Conservation (phyloP, 2,329 filamentous ascomycete genomes). For the Epichloe festucae region DNA sequence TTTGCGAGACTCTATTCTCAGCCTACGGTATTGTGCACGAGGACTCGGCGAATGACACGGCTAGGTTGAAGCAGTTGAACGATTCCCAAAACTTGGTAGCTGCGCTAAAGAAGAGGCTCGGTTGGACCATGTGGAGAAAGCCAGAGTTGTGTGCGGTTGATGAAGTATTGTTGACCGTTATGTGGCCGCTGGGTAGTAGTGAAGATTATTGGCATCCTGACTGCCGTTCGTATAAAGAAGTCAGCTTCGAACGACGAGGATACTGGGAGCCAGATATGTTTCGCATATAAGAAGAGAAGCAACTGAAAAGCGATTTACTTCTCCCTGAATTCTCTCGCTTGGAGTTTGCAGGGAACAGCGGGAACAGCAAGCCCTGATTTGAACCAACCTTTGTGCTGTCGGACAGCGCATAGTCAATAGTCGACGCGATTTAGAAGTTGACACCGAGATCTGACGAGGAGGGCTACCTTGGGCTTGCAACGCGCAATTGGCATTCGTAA, state of each 20-base stretch:
- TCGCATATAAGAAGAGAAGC: background rate
- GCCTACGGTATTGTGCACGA: background rate
- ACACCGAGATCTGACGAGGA: no score
- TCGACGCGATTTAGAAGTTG: no score
- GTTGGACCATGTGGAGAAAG: constrained; percentile 48
- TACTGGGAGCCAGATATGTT: constrained; percentile 13
- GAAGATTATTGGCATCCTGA: constrained; percentile 36
- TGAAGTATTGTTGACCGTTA: constrained; percentile 48
- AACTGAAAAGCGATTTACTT: background rate
- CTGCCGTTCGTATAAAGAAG: constrained; percentile 17
- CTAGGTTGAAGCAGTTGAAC: background rate
- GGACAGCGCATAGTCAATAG: no score
- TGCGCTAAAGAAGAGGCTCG: constrained; percentile 33
- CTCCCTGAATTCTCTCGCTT: no score
- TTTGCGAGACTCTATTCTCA: constrained; percentile 23
- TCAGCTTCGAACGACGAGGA: constrained; percentile 6
- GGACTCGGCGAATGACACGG: background rate
- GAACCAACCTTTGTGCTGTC: no score
- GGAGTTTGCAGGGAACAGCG: background rate
- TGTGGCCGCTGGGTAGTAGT: constrained; percentile 45
- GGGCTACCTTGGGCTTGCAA: no score
- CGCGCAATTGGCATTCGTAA: no score
- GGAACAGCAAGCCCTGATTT: background rate
- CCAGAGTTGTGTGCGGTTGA: constrained; percentile 38
- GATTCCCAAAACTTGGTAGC: background rate